Conservation (phyloP, 352 stramenopile species). For the Pilasporangium apinafurcum region DNA sequence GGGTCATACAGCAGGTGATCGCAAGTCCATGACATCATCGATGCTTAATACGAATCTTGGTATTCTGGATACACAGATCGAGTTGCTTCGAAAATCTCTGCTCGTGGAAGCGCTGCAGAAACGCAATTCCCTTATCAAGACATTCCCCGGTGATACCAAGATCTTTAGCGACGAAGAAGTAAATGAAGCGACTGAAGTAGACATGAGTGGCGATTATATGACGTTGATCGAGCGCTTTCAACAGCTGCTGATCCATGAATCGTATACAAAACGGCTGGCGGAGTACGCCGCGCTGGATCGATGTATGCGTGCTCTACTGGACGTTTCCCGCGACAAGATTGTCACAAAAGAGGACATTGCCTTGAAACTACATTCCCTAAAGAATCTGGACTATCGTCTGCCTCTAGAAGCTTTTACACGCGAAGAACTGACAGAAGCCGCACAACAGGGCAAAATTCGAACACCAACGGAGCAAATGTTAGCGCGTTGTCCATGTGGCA, state of each 20-base stretch:
- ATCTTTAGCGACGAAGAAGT: conserved; percentile 37
- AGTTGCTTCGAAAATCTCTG: conserved; percentile 51
- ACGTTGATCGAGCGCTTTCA: conserved; percentile 66
- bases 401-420: conserved; percentile 57
- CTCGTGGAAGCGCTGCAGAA: conserved; percentile 63
- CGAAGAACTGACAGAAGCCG: conserved; percentile 49
- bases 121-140: conserved; percentile 64
- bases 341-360: conserved; percentile 75
- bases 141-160: conserved; percentile 42
- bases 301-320: conserved; percentile 49
- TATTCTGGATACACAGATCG: conserved; percentile 59
- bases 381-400: conserved; percentile 24
- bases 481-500: conserved; percentile 27
- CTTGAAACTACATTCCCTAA: conserved; percentile 26
- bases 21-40: not conserved
- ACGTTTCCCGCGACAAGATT: conserved; percentile 27
- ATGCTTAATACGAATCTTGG: conserved; percentile 42
- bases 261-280: conserved; percentile 47
- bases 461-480: conserved; percentile 42
- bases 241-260: conserved; percentile 57
- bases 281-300: conserved; percentile 61
- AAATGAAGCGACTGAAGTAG: conserved; percentile 46
- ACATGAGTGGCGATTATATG: conserved; percentile 62
- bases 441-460: conserved; percentile 35
- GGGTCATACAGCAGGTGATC: not conserved